Base-by-base conservation (phyloP, 73 alveolate genomes). In the Durusdinium trenchii region DNA sequence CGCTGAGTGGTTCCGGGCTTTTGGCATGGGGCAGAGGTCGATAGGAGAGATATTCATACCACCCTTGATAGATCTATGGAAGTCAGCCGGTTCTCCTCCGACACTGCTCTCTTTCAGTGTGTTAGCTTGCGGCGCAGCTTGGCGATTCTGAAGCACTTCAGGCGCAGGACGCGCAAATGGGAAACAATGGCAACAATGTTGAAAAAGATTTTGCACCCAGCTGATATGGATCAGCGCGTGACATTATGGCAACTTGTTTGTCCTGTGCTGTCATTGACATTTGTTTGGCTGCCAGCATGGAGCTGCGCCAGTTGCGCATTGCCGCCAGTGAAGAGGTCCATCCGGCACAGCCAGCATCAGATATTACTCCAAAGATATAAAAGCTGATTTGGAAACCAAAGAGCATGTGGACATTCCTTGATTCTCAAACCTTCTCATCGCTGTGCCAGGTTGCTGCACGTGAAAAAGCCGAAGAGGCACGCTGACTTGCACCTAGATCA, bases 231-330 rank as follows among this genome's bases (percentile, higher is more conserved):
- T 20, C 20, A 54, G 20, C 64, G 28, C 20, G 64, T 12, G 18
- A 18, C 12, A 43, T 18, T 35, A 43, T 18, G 62, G 42, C 5
- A 9, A 42, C 0, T 10, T 40, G 87, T 16, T 18, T 78, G 42
- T 48, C 62, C 60, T 14, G 26, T 43, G 5, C 61, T 40, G 18
- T 18, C 7, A 18, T 3, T 0, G 87, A 7, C 45, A 12, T 3
- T 18, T 20, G 40, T 6, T 14, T 9, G 62, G 32, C 40, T 30
- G 86, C 92, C 76, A 84, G 94, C 51, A 50, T 51, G 2, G 94
- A 84, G 94, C 94, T 84, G 94, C 94, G 94, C 78, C 32, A 52
- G 94, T 75, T 84, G 18, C 94, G 94, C 54, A 50, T 51, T 28
- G 75, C 75, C 9, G 94, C 94, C 20, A 51, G 38, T 26, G 94